A percentile compares a stretch with the other conserved stretches of the same genome.
These are phyloP conservation scores for Rhodotorula babjevae DNA, from an alignment of 768 basidiomycete species.

Conservation along the genomic window DNA sequence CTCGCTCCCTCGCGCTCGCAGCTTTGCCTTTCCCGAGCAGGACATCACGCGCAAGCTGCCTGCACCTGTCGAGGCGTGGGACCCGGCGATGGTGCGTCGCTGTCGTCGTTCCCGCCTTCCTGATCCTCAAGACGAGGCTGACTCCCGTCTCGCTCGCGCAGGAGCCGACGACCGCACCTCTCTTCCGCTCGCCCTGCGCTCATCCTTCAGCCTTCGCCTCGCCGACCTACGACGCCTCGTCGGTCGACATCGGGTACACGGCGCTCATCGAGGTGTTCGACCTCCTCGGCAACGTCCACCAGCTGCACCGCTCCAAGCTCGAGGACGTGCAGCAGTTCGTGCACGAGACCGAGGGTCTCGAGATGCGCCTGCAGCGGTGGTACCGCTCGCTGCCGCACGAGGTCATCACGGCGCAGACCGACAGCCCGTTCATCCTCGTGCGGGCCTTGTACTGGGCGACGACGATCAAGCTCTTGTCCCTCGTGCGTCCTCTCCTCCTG, in stretches of 20 bases:
- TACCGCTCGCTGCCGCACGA: neutral
- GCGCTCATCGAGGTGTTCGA: neutral
- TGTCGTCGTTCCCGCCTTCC: neutral
- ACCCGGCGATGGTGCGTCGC: neutral
- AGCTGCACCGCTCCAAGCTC: neutral
- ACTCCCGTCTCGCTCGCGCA: neutral
- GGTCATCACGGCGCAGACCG: neutral
- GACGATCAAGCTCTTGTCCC: neutral
- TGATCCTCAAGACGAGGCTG: fast-evolving
- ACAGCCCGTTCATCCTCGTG: neutral
- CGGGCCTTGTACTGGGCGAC: neutral
- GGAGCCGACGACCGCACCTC: neutral
- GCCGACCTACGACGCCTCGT: neutral
- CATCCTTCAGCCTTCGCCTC: neutral
- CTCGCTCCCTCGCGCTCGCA: neutral
- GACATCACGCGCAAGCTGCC: neutral
- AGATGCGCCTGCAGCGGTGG: neutral
- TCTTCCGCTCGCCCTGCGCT: neutral
- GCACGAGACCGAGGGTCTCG: neutral
- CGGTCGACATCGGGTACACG: neutral
- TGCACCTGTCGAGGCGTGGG: neutral
- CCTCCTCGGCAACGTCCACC: neutral
- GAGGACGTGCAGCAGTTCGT: neutral
- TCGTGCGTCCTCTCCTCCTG: no score
- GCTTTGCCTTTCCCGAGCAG: neutral